Evolutionary conservation across 345 rosid genomes (phyloP), one percentile per base, ranked within the genome.

Genomic region (Microthlaspi erraticum): DNA sequence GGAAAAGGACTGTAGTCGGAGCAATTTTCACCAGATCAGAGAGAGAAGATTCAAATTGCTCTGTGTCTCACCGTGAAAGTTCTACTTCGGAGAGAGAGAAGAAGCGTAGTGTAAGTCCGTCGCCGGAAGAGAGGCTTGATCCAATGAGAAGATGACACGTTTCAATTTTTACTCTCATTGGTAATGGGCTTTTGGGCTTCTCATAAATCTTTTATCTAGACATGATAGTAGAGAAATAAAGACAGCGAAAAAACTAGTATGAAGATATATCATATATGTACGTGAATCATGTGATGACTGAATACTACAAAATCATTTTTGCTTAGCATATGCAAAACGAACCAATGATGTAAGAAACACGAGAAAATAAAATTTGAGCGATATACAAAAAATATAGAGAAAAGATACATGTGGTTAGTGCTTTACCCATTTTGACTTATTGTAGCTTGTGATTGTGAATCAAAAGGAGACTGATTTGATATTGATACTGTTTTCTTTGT

Each of bases 181-280:
- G 0, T 6, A 31, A 31, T 71, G 54, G 75, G 68, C 74, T 31
- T 60, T 49, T 68, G 65, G 56, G 65, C 73, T 52, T 37, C 6
- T 58, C 3, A 58, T 19, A 17, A 17, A 5, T 34, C 3, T 52
- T 26, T 0, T 26, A 2, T 26, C 29, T 2, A 26, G 29, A 26
- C 29, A 26, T 26, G 29, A 26, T 26, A 3, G 29, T 26, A 26
- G 29, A 26, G 29, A 23, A 23, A 23, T 23, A 23, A 2, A 23
- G 26, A 23, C 26, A 23, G 26, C 26, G 26, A 23, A 23, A 23
- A 23, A 23, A 23, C 26, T 2, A 23, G 2, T 23, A 1, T 23
- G 26, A 23, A 23, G 26, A 26, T 2, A 26, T 26, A 26, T 26
- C 3, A 26, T 2, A 26, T 26, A 26, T 26, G 29, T 3, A 26